These are phyloP conservation scores for Phytopythium chamaehyphon DNA, from an alignment of 352 stramenopile genomes.

Conservation along the genomic window DNA sequence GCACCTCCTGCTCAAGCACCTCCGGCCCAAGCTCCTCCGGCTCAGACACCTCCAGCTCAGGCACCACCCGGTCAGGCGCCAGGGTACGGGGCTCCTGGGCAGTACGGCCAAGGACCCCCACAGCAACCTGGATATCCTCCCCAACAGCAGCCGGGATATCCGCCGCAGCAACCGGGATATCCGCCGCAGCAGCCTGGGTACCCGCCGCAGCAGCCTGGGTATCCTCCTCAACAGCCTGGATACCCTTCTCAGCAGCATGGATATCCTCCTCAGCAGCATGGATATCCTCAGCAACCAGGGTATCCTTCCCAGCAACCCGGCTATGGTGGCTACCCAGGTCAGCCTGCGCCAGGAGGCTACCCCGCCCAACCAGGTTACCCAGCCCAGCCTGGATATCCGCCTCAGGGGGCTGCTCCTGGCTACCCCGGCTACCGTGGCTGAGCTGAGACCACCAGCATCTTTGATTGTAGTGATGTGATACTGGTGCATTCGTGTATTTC, in stretches of 20 bases:
- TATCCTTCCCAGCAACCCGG: constrained; percentile 22
- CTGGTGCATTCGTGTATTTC: too few species aligned
- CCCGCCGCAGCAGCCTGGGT: constrained; percentile 6
- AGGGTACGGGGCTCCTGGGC: constrained; percentile 11
- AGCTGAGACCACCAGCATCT: not conserved
- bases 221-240: constrained; percentile 15
- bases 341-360: constrained; percentile 8
- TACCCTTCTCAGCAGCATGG: constrained; percentile 11
- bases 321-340: constrained; percentile 15
- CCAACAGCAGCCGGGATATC: constrained; percentile 9
- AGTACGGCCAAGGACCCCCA: constrained; percentile 8
- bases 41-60: constrained; percentile 1
- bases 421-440: constrained; percentile 40
- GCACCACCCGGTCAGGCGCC: constrained; percentile 4
- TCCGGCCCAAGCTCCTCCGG: constrained; percentile 3
- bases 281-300: constrained; percentile 14
- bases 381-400: constrained; percentile 14
- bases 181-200: constrained; percentile 16
- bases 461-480: too few species aligned
- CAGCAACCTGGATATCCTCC: constrained; percentile 11
- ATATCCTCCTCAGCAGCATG: constrained; percentile 13
- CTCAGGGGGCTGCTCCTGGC: constrained; percentile 14
- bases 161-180: constrained; percentile 8
- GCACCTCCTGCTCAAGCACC: constrained; percentile 10
- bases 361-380: constrained; percentile 8